phyloP scores from a whole-genome alignment of 768 basidiomycete species.

The Tylopilus plumbeoviolaceoides region DNA sequence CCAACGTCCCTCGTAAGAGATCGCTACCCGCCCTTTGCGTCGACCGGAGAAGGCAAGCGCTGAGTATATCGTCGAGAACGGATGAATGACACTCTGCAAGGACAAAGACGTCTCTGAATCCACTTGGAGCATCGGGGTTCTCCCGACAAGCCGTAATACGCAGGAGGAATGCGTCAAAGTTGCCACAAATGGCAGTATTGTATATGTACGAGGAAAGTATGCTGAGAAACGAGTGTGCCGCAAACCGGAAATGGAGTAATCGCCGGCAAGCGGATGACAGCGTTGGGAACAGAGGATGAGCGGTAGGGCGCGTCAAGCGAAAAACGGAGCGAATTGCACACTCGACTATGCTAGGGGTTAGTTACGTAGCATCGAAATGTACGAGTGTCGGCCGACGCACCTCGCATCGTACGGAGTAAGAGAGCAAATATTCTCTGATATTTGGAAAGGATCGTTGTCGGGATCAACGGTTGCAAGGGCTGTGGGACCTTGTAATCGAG shows the following conservation, averaged over 20 bases:
- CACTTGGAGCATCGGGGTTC: conserved; percentile 12
- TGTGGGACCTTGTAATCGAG: conserved; percentile 87
- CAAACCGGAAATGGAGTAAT: conserved; percentile 69
- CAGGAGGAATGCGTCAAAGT: conserved; percentile 66
- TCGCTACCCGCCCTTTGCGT: conserved; percentile 64
- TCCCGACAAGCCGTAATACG: conserved; percentile 31
- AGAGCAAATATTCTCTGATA: conserved; percentile 84
- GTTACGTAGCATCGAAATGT: neutral
- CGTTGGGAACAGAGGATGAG: conserved; percentile 55
- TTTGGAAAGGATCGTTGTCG: conserved; percentile 69
- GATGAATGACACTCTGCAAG: conserved; percentile 63
- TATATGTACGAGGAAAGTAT: conserved; percentile 69
- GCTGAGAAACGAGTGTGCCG: conserved; percentile 65
- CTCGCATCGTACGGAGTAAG: conserved; percentile 73
- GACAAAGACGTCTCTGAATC: conserved; percentile 70
- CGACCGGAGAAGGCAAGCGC: conserved; percentile 68
- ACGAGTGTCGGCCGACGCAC: conserved; percentile 34
- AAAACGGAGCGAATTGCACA: conserved; percentile 62
- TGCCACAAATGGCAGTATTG: conserved; percentile 76
- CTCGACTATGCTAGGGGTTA: conserved; percentile 46
- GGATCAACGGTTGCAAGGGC: conserved; percentile 71
- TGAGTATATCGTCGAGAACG: conserved; percentile 71
- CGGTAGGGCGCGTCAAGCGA: conserved; percentile 49
- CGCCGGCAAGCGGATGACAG: conserved; percentile 47
- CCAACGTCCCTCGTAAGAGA: conserved; percentile 56